phyloP scores from a whole-genome alignment of 148 eudicot species.

The Spergularia bocconei region DNA sequence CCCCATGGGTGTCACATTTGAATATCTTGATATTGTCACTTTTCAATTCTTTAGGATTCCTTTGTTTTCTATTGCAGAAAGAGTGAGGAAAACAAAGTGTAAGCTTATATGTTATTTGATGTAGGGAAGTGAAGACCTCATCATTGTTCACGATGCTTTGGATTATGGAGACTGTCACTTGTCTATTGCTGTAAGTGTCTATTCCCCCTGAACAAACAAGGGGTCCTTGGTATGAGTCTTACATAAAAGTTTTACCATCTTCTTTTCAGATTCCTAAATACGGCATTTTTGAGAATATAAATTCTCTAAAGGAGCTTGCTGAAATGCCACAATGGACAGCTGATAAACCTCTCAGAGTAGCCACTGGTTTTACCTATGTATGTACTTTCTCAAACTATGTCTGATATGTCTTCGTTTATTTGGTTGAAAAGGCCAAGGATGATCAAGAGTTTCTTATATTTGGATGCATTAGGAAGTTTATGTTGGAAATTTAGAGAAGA shows the following conservation, averaged over 20 bases:
- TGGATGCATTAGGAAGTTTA: neutral
- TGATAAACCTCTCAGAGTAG: slow-evolving; percentile 84
- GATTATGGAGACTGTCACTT: slow-evolving; percentile 83
- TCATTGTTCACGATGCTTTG: slow-evolving; percentile 81
- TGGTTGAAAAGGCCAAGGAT: neutral
- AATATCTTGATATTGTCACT: no score
- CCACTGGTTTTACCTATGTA: slow-evolving; percentile 96
- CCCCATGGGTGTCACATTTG: no score
- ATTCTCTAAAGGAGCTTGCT: slow-evolving; percentile 81
- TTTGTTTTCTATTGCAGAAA: neutral
- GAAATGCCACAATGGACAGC: slow-evolving; percentile 98
- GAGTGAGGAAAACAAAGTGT: neutral
- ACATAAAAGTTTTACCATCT: neutral
- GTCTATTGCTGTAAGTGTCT: slow-evolving; percentile 77
- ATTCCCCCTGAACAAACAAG: neutral
- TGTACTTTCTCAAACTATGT: slow-evolving; percentile 15
- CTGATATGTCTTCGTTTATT: neutral
- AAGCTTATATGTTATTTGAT: slow-evolving; percentile 14
- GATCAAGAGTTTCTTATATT: neutral
- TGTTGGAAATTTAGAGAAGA: no score
- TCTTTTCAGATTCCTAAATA: slow-evolving; percentile 78
- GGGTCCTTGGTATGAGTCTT: neutral
- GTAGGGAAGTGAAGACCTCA: slow-evolving; percentile 87
- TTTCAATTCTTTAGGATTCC: no score
- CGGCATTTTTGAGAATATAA: slow-evolving; percentile 90